Evolutionary conservation across 352 stramenopile genomes (phyloP).

Genomic region (Lagenidium sp.): DNA sequence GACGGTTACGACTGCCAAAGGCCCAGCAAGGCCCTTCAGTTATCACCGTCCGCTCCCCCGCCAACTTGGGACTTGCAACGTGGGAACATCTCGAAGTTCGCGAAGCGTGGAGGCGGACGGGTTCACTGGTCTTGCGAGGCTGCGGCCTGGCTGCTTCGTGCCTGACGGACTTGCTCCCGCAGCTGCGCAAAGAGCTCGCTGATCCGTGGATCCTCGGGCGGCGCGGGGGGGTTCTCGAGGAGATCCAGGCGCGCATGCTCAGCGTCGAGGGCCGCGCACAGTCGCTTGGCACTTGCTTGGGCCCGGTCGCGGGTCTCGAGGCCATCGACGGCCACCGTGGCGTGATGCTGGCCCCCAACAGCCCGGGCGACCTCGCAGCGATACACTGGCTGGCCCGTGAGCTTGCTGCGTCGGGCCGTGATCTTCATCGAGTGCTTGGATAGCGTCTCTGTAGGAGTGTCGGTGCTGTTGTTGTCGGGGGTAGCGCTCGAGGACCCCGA

Average conservation of each 20-base stretch:
- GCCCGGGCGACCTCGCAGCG: conserved; percentile 6
- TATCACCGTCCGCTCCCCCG: too few species aligned
- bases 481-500: too few species aligned
- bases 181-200: conserved; percentile 12
- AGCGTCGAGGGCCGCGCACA: background rate
- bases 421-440: too few species aligned
- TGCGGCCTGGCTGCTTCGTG: too few species aligned
- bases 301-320: conserved; percentile 6
- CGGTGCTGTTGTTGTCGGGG: too few species aligned
- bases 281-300: conserved; percentile 2
- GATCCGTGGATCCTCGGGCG: conserved; percentile 9
- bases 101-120: too few species aligned
- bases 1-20: too few species aligned
- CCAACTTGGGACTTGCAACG: too few species aligned
- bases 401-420: conserved; percentile 3
- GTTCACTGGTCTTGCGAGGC: too few species aligned
- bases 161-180: conserved; percentile 7
- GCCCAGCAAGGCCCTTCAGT: too few species aligned
- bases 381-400: conserved; percentile 9
- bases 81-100: too few species aligned
- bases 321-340: conserved; percentile 6
- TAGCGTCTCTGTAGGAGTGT: too few species aligned
- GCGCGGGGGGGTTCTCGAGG: conserved; percentile 6
- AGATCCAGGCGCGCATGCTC: background rate
- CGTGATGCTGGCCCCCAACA: conserved; percentile 8